Evolutionary conservation across 768 basidiomycete species (phyloP).

Genomic region (Filobasidium floriforme): DNA sequence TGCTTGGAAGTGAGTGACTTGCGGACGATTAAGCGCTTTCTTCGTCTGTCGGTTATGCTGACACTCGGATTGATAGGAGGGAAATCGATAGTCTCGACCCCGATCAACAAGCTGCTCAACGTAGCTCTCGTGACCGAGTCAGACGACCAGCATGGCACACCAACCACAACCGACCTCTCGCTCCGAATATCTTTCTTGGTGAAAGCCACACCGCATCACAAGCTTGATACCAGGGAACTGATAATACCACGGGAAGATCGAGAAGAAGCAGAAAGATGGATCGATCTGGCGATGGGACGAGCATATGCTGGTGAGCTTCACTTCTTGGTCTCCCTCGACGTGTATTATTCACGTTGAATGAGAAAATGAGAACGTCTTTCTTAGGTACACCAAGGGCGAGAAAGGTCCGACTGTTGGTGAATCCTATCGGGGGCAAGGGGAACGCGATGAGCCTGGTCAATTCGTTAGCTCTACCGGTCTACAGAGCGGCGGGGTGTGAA

Average conservation of each 20-base stretch:
- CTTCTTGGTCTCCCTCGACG: neutral
- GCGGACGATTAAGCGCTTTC: neutral
- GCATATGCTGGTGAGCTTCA: neutral
- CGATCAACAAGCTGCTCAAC: conserved; percentile 1
- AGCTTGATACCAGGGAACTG: neutral
- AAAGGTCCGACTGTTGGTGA: conserved; percentile 38
- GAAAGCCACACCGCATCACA: neutral
- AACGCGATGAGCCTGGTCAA: conserved; percentile 35
- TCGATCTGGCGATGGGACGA: neutral
- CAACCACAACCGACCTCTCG: neutral
- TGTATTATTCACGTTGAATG: neutral
- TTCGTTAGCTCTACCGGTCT: conserved; percentile 37
- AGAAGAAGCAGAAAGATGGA: neutral
- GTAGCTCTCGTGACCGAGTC: neutral
- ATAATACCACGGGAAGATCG: neutral
- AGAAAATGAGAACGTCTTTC: neutral
- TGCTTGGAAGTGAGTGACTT: neutral
- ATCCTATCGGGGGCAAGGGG: conserved; percentile 45
- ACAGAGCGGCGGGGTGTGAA: conserved; percentile 39
- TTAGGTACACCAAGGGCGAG: conserved; percentile 31
- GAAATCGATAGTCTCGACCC: neutral
- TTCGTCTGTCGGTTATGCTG: neutral
- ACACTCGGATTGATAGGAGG: neutral
- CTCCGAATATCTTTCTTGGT: neutral
- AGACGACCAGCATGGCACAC: neutral